Evolutionary conservation across 495 filamentous ascomycete genomes (phyloP).

Genomic region (Penicillium samsonianum): DNA sequence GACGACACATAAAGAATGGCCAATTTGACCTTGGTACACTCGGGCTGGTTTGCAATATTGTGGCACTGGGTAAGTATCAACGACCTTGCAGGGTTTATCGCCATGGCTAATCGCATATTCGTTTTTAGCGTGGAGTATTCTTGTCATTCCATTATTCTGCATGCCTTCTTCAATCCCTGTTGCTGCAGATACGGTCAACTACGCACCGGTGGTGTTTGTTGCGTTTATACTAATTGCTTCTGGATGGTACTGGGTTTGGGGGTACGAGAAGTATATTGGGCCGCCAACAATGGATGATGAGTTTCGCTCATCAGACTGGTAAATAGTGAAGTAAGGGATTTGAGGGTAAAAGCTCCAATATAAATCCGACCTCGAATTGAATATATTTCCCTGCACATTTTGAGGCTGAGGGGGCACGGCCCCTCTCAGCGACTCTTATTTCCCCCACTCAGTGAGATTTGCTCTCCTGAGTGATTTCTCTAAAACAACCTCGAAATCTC

Average conservation of each 20-base stretch:
- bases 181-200: conserved; percentile 47
- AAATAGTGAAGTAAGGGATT: not conserved
- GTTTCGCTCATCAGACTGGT: conserved; percentile 6
- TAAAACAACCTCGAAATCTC: not conserved
- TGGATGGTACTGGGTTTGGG: conserved; percentile 63
- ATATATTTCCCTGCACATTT: not conserved
- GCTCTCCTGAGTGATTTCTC: not conserved
- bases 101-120: not conserved
- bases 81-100: not conserved
- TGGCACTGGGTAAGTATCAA: conserved; percentile 51
- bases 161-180: conserved; percentile 46
- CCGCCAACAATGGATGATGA: conserved; percentile 25
- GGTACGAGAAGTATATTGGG: conserved; percentile 35
- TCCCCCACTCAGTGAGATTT: conserved; percentile 1
- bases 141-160: conserved; percentile 54
- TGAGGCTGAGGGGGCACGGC: conserved; percentile 13
- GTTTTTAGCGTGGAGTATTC: conserved; percentile 53
- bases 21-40: conserved; percentile 57
- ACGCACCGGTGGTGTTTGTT: conserved; percentile 58
- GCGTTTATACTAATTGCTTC: conserved; percentile 51
- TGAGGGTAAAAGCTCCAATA: not conserved
- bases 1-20: conserved; percentile 49
- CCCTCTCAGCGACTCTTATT: conserved; percentile 4
- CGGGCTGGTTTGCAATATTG: conserved; percentile 54
- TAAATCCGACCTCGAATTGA: not conserved